phyloP scores from a whole-genome alignment of 169 alveolate genomes.

The Cryptosporidium sp. region DNA sequence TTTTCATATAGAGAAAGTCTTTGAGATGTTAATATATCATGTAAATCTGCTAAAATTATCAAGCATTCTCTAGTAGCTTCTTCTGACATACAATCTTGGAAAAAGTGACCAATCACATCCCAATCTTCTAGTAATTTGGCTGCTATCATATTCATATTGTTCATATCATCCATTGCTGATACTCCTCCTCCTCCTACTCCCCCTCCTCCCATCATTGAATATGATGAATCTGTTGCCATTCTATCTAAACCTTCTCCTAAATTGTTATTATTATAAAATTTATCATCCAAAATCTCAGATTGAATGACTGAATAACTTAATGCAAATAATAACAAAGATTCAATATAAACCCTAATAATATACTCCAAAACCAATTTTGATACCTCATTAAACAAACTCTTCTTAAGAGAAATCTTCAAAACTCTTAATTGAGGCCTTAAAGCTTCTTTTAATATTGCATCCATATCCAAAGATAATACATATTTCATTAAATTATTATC shows the following conservation, averaged over 20 bases:
- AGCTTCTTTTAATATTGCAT: conserved; percentile 42
- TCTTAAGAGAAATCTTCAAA: conserved; percentile 59
- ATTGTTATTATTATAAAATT: neutral
- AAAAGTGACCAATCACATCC: conserved; percentile 68
- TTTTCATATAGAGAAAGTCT: conserved; percentile 38
- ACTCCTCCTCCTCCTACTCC: conserved; percentile 1
- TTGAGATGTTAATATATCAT: conserved; percentile 55
- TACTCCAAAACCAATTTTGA: conserved; percentile 46
- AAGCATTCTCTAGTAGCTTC: conserved; percentile 57
- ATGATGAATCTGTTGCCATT: neutral
- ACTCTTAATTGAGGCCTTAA: conserved; percentile 64
- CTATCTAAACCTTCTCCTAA: neutral
- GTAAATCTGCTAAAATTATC: conserved; percentile 64
- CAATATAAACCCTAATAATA: conserved; percentile 28
- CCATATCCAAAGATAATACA: conserved; percentile 65
- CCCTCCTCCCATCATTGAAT: conserved; percentile 2
- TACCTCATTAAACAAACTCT: conserved; percentile 44
- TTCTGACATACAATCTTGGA: conserved; percentile 72
- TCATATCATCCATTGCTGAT: neutral
- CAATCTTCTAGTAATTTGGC: conserved; percentile 63
- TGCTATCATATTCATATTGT: conserved; percentile 33
- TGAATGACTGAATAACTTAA: conserved; percentile 15
- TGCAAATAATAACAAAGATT: conserved; percentile 40
- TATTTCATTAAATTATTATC: neutral
- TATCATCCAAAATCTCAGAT: neutral